A percentile compares a stretch with the other conserved stretches of the same genome.
Evolutionary conservation across 148 eudicot genomes (phyloP).

Genomic region (Heliosperma pusillum): DNA sequence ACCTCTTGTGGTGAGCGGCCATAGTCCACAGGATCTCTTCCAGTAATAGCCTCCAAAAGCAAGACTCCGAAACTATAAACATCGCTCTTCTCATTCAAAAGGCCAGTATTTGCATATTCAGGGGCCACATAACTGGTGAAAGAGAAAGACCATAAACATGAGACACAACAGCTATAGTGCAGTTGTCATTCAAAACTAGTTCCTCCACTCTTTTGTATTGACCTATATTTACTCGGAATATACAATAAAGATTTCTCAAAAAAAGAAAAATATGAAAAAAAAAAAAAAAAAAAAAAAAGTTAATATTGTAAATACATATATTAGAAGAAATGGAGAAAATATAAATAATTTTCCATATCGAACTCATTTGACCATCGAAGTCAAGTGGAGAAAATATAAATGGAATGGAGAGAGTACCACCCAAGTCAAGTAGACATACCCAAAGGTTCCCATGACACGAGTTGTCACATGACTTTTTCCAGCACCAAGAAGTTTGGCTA

Average conservation of each 20-base stretch:
- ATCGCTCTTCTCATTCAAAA: slow-evolving; percentile 72
- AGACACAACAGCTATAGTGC: not conserved
- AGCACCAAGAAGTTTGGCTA: slow-evolving; percentile 73
- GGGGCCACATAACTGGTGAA: slow-evolving; percentile 65
- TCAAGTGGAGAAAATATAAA: not conserved
- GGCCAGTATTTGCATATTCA: slow-evolving; percentile 77
- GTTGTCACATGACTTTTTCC: slow-evolving; percentile 77
- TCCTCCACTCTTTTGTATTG: not conserved
- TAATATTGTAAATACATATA: no score
- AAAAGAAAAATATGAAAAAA: not conserved
- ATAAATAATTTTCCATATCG: not conserved
- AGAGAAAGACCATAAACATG: slow-evolving; percentile 11
- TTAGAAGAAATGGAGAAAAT: no score
- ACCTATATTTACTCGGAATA: not conserved
- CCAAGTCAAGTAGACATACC: slow-evolving; percentile 33
- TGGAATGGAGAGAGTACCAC: not conserved
- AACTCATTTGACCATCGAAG: not conserved
- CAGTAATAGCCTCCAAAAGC: slow-evolving; percentile 61
- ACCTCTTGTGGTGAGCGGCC: slow-evolving; percentile 69
- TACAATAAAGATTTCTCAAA: no score
- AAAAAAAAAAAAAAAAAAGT: no score
- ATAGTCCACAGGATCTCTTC: slow-evolving; percentile 75
- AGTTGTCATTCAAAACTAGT: not conserved
- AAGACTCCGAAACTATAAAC: slow-evolving; percentile 73
- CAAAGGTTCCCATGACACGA: slow-evolving; percentile 82